Conservation (phyloP, 2,329 filamentous ascomycete species). For the Sporothrix euskadiensis region DNA sequence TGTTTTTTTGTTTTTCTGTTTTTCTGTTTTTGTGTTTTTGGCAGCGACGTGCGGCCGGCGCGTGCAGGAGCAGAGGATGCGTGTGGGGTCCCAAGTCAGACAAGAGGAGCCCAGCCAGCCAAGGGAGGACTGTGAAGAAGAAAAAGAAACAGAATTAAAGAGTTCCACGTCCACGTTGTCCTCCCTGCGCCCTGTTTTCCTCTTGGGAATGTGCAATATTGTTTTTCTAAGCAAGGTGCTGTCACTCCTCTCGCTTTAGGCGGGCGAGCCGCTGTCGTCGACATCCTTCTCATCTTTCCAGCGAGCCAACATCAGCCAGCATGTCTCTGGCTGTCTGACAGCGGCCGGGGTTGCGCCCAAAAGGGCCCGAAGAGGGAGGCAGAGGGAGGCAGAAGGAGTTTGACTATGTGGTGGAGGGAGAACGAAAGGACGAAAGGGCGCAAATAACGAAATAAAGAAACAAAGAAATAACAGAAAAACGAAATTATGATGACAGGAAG, state of each 20-base stretch:
- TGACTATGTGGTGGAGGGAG: background rate
- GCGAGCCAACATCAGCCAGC: background rate
- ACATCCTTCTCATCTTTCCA: background rate
- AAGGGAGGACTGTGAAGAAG: background rate
- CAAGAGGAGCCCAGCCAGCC: background rate
- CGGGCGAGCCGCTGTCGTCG: background rate
- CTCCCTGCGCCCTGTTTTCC: constrained; percentile 8
- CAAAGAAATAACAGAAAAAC: no score
- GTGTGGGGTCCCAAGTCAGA: background rate
- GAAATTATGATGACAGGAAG: background rate
- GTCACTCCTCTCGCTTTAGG: background rate
- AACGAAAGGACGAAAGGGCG: no score
- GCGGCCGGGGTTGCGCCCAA: background rate
- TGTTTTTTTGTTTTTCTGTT: no score
- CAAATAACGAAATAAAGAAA: no score
- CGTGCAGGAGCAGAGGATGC: background rate
- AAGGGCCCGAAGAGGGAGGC: background rate
- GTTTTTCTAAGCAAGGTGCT: background rate
- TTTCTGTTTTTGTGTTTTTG: background rate
- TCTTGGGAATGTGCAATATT: background rate
- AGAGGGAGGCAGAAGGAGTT: background rate
- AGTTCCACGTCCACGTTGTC: background rate
- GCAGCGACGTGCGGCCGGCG: background rate
- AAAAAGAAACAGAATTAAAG: background rate
- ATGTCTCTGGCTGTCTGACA: background rate